phyloP scores from a whole-genome alignment of 2,329 filamentous ascomycete species.

The Aschersonia sp. region DNA sequence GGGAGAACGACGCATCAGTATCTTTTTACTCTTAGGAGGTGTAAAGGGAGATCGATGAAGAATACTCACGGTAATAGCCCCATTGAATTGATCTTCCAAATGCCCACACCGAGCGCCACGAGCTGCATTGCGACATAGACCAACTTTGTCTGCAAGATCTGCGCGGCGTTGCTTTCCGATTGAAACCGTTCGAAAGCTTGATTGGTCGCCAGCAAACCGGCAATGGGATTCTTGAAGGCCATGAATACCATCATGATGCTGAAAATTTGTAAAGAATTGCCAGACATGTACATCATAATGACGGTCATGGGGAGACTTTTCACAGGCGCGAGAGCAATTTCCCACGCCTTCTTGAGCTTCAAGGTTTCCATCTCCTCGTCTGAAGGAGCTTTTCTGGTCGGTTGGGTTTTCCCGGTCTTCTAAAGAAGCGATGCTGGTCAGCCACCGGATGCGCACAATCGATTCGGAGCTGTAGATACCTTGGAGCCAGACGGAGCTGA shows the following conservation, averaged over 20 bases:
- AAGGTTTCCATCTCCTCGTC: slow-evolving; percentile 83
- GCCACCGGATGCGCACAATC: neutral
- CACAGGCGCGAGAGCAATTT: slow-evolving; percentile 81
- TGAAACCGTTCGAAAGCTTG: slow-evolving; percentile 85
- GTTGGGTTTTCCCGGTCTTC: slow-evolving; percentile 36
- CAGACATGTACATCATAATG: slow-evolving; percentile 99
- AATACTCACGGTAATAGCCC: slow-evolving; percentile 70
- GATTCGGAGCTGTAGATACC: slow-evolving; percentile 22
- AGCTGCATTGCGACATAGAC: slow-evolving; percentile 82
- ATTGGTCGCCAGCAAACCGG: slow-evolving; percentile 70
- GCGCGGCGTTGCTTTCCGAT: slow-evolving; percentile 57
- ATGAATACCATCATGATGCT: slow-evolving; percentile 99
- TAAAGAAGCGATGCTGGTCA: slow-evolving; percentile 8
- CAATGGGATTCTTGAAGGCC: slow-evolving; percentile 92
- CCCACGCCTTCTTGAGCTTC: slow-evolving; percentile 98
- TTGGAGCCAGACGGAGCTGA: slow-evolving; percentile 41
- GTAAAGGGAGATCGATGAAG: neutral
- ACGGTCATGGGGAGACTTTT: slow-evolving; percentile 96
- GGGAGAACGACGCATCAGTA: neutral
- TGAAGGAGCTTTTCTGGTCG: slow-evolving; percentile 48
- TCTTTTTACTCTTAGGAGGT: neutral
- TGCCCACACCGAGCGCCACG: slow-evolving; percentile 64
- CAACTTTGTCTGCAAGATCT: slow-evolving; percentile 71
- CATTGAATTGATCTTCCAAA: slow-evolving; percentile 98
- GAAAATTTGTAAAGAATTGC: slow-evolving; percentile 96